Conservation (phyloP, 2,329 filamentous ascomycete species). For the Herpomyces periplanetae region DNA sequence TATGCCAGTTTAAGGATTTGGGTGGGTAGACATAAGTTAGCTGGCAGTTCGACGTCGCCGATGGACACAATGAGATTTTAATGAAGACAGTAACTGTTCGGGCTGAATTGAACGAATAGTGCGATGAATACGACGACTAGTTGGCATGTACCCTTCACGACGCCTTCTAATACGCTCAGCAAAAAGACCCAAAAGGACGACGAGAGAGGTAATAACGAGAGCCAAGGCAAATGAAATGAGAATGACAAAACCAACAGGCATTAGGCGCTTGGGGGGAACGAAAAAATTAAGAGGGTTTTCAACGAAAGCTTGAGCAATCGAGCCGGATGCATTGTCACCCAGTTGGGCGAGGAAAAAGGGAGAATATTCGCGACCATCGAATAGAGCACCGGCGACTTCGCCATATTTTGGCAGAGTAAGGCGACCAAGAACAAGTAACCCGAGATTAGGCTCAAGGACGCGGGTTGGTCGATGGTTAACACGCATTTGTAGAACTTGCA, state of each 20-base stretch:
- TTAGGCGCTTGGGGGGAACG: conserved; percentile 11
- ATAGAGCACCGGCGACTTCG: conserved; percentile 46
- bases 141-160: conserved; percentile 40
- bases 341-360: conserved; percentile 47
- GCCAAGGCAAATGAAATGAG: conserved; percentile 43
- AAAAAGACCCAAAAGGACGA: conserved; percentile 32
- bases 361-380: conserved; percentile 34
- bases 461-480: conserved; percentile 21
- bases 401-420: conserved; percentile 37
- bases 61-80: no score
- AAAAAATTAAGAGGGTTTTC: conserved; percentile 37
- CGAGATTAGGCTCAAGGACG: conserved; percentile 23
- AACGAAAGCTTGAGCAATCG: conserved; percentile 43
- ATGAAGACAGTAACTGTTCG: no score
- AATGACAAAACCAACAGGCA: conserved; percentile 36
- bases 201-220: conserved; percentile 30
- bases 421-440: conserved; percentile 47
- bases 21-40: no score
- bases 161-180: conserved; percentile 35
- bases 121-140: no score
- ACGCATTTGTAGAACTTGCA: conserved; percentile 40
- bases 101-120: no score
- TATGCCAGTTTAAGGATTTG: no score
- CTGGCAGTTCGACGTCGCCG: no score
- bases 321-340: conserved; percentile 22